Percentiles rank a stretch among this genome's conserved stretches.
phyloP scores from a whole-genome alignment of 352 stramenopile genomes.

The Phytophthora quininea region DNA sequence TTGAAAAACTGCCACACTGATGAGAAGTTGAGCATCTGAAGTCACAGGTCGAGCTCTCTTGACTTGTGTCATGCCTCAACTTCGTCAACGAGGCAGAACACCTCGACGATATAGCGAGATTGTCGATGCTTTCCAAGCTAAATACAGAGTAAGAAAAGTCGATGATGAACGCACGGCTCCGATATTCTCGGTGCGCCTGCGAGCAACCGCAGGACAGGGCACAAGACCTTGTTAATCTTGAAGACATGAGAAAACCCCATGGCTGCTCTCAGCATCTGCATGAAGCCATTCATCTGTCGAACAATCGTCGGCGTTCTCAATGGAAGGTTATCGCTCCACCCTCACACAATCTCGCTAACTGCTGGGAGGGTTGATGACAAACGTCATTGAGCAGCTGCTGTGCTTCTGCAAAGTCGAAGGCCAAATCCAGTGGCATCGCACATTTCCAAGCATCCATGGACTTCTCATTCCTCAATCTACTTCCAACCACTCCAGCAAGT shows the following conservation, averaged over 20 bases:
- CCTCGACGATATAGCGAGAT: too few species aligned
- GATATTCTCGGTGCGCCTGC: too few species aligned
- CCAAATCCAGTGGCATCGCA: background rate
- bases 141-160: too few species aligned
- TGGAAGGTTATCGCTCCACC: background rate
- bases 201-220: too few species aligned
- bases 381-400: constrained; percentile 28
- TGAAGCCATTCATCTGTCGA: constrained; percentile 13
- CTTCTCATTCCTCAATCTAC: background rate
- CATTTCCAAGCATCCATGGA: background rate
- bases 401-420: background rate
- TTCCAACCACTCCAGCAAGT: constrained; percentile 2
- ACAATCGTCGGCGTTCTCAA: background rate
- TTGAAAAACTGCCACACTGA: too few species aligned
- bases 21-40: too few species aligned
- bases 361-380: constrained; percentile 18
- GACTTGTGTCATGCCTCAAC: too few species aligned
- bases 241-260: background rate
- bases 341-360: constrained; percentile 15
- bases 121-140: too few species aligned
- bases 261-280: background rate
- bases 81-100: too few species aligned
- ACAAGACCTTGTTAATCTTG: background rate
- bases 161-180: too few species aligned
- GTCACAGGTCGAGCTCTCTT: too few species aligned